Evolutionary conservation across 192 early-diverging fungal species (phyloP).

Genomic region (Coemansia sp.): DNA sequence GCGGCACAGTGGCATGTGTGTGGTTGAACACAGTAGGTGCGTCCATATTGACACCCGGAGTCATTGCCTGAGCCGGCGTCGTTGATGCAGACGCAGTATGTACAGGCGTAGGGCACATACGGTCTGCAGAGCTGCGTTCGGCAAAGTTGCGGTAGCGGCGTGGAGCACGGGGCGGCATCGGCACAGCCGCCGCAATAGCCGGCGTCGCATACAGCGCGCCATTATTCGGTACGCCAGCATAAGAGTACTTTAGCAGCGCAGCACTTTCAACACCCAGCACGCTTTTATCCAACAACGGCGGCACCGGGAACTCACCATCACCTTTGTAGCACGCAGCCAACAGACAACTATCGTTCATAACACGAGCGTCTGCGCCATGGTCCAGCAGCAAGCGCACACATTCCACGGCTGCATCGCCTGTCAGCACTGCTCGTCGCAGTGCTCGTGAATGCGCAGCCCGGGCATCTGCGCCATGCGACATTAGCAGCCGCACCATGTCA

Average conservation of each 20-base stretch:
- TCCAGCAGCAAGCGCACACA: constrained; percentile 25
- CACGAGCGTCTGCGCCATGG: constrained; percentile 26
- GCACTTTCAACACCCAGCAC: neutral
- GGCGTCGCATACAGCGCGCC: constrained; percentile 8
- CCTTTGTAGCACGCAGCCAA: constrained; percentile 46
- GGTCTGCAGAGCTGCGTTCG: constrained; percentile 10
- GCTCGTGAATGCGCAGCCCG: constrained; percentile 29
- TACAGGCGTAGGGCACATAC: neutral
- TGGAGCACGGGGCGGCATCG: neutral
- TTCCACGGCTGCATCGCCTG: constrained; percentile 33
- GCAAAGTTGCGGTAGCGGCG: constrained; percentile 15
- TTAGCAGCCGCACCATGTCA: constrained; percentile 15
- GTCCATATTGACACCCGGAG: constrained; percentile 1
- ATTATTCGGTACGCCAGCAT: constrained; percentile 6
- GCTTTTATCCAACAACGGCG: neutral
- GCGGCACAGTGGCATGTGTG: neutral
- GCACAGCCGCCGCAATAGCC: constrained; percentile 1
- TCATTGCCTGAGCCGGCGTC: neutral
- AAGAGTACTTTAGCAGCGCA: constrained; percentile 17
- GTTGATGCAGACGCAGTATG: neutral
- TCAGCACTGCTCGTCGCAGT: constrained; percentile 40
- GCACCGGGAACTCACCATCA: constrained; percentile 31
- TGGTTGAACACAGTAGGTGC: neutral
- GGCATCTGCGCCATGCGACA: constrained; percentile 30
- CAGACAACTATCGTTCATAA: constrained; percentile 39